Evolutionary conservation across 352 stramenopile species (phyloP).

Genomic region (Phytopythium sindhum): DNA sequence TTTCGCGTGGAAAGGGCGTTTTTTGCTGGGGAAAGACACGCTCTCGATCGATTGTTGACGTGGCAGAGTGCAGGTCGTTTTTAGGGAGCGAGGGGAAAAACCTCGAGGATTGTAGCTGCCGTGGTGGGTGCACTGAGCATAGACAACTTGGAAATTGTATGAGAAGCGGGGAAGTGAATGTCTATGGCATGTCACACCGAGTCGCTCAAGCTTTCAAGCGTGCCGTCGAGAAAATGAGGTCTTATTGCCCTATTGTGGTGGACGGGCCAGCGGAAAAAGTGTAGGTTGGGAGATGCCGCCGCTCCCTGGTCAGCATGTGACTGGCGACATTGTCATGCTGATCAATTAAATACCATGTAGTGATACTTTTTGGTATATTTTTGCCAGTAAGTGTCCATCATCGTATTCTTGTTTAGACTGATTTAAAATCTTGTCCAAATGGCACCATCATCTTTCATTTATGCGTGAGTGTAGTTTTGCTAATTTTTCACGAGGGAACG

Average conservation of each 20-base stretch:
- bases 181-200: background rate
- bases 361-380: no score
- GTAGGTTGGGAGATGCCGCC: background rate
- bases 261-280: conserved; percentile 4
- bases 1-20: background rate
- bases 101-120: background rate
- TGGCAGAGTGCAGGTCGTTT: background rate
- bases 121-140: background rate
- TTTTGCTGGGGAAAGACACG: conserved; percentile 2
- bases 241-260: background rate
- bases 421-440: background rate
- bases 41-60: background rate
- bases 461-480: background rate
- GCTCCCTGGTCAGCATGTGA: background rate
- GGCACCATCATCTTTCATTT: background rate
- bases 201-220: background rate
- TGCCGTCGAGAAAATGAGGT: background rate
- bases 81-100: background rate
- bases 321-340: background rate
- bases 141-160: background rate
- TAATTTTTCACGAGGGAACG: conserved; percentile 1
- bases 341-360: no score
- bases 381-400: no score
- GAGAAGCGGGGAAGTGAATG: background rate
- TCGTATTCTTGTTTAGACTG: no score